Evolutionary conservation across 139 green algal species (phyloP).

Genomic region (Chlamydomonas asymmetrica): DNA sequence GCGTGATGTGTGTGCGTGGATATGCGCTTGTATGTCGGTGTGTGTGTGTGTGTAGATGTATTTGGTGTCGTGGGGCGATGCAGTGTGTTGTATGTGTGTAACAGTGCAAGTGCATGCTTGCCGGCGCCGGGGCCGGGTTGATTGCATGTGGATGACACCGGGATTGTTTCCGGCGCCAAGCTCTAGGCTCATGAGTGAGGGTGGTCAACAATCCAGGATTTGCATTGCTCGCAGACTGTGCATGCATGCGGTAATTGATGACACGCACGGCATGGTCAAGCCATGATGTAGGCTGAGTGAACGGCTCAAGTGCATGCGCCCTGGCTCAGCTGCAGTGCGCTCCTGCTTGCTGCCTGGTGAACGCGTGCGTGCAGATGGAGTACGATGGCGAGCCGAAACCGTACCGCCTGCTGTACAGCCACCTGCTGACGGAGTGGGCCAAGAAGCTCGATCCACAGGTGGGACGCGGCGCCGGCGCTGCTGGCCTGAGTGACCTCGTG

Average conservation of each 20-base stretch:
- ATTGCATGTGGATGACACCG: too few relatives aligned
- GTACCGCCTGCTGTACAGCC: slow-evolving; percentile 36
- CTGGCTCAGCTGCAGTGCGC: neutral
- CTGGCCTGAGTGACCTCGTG: too few relatives aligned
- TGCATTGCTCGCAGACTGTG: neutral
- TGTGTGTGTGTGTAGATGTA: neutral
- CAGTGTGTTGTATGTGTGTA: neutral
- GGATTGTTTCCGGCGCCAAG: too few relatives aligned
- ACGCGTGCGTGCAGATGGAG: slow-evolving; percentile 2
- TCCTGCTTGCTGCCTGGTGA: neutral
- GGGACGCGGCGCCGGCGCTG: too few relatives aligned
- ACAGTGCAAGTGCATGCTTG: neutral
- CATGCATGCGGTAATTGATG: neutral
- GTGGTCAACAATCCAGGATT: neutral
- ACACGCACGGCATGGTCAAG: too few relatives aligned
- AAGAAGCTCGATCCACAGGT: slow-evolving; percentile 49
- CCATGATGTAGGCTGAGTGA: too few relatives aligned
- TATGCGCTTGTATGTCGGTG: neutral
- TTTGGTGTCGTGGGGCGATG: neutral
- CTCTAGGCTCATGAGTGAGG: neutral
- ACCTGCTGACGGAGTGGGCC: slow-evolving; percentile 36
- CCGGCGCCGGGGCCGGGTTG: too few relatives aligned
- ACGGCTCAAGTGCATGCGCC: neutral
- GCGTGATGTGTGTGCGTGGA: neutral
- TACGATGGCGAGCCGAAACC: slow-evolving; percentile 10